Evolutionary conservation across 2,329 filamentous ascomycete species (phyloP), one percentile per base, ranked within the genome.

Genomic region (Botrytis squamosa): DNA sequence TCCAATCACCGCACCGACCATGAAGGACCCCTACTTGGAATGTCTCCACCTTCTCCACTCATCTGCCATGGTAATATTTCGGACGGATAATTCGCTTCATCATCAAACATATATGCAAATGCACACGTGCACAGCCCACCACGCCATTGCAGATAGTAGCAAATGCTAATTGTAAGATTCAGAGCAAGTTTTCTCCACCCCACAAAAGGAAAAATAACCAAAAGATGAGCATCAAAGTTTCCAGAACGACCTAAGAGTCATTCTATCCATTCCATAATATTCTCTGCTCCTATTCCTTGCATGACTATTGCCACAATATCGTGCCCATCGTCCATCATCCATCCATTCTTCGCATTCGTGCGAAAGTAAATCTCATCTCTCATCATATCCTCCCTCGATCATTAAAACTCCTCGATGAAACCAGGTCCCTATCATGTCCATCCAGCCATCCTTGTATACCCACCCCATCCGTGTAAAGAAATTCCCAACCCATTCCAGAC

Each of bases 161-260:
- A 55, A 55, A 40, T 67, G 33, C 46, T 40, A 68, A 29, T 52
- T 25, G 46, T 49, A 55, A 57, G 46, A 68, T 68, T 55, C 16
- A 16, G 36, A 42, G 49, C 36, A 55, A 55, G 42, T 55, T 40
- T 67, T 68, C 42, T 55, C 36, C 8, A 40, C 46, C 36, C 46
- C 65, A 55, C 65, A 38, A 67, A 46, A 29, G 16, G 16, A 22
- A 40, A 55, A 64, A n/a, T n/a, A n/a, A 20, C 33, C 33, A 68
- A 68, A 22, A 64, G 7, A 67, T 52, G 44, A 38, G 33, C 25
- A 55, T 68, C 25, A 46, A 68, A 68, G 46, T 68, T 55, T 68
- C 65, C 46, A 68, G 65, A 68, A 70, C 38, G 22, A 70, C 67
- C 52, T 70, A 36, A 60, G 16, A 70, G 67, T 44, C 38, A 70